A percentile compares a stretch with the other conserved stretches of the same genome.
phyloP scores from a whole-genome alignment of 331 rosid species.

The Pyrus hybrid region DNA sequence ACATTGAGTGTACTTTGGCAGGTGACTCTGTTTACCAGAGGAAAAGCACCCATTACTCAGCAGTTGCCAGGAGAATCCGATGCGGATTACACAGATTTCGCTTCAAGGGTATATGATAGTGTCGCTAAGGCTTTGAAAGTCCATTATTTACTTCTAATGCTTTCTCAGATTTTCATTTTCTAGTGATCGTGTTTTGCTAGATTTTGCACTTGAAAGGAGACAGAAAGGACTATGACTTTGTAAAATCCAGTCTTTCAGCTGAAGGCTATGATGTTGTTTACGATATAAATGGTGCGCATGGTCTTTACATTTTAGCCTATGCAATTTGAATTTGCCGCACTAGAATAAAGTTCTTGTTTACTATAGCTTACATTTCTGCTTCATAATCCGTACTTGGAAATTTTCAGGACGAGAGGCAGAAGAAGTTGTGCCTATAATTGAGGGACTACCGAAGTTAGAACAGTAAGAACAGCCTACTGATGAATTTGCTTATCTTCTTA shows the following conservation, averaged over 20 bases:
- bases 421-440: conserved; percentile 79
- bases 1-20: conserved; percentile 19
- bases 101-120: conserved; percentile 59
- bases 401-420: conserved; percentile 84
- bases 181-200: conserved; percentile 26
- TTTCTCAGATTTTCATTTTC: neutral
- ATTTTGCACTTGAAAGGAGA: conserved; percentile 87
- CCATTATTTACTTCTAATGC: neutral
- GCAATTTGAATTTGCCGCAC: neutral
- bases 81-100: conserved; percentile 57
- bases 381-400: neutral
- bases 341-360: neutral
- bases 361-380: neutral
- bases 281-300: conserved; percentile 69
- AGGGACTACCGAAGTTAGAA: conserved; percentile 77
- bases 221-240: conserved; percentile 79
- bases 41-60: conserved; percentile 73
- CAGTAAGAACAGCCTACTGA: conserved; percentile 48
- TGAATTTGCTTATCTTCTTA: neutral
- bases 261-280: conserved; percentile 87
- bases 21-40: conserved; percentile 95
- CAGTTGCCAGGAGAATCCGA: conserved; percentile 91
- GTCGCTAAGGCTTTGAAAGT: neutral
- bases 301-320: neutral
- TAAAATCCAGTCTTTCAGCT: conserved; percentile 81